Evolutionary conservation across 2,329 filamentous ascomycete genomes (phyloP), one percentile per base, ranked within the genome.

Genomic region (Xenosphaeropsis pyriputrescens): DNA sequence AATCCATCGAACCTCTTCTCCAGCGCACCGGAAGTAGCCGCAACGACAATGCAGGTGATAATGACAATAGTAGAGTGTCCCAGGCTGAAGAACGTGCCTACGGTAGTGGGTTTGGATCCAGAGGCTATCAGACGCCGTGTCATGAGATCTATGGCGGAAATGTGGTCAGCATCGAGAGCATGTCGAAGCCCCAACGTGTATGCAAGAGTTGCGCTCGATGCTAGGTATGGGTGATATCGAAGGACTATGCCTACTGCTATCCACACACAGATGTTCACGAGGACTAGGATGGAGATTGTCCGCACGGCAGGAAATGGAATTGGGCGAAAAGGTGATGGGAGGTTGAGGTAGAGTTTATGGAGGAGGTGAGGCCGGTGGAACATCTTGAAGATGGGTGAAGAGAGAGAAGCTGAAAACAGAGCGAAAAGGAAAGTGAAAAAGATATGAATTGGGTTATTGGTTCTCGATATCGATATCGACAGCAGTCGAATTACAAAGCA

Each of bases 81-180:
- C 0, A 96, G 70, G 0, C 82, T 89, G 64, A 98, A 96, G 56
- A 85, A 96, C 1, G 85, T 94, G 32, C 89, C 91, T 1, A 96
- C 89, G 0, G 88, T 89, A 9, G 93, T 86, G 2, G 89, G 88
- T 2, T 75, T 74, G 53, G 91, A 85, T 14, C 85, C 86, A 0
- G 83, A 73, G 0, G 88, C 88, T 29, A 96, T 75, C 17, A 96
- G 72, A 6, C 89, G 77, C 3, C 91, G 72, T 1, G 91, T 96
- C 79, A 93, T 93, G 29, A 96, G 71, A 59, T 96, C 89, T 50
- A 96, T 98, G 45, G 88, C 89, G 49, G 41, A 49, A 45, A 84
- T 84, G 54, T 96, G 91, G 59, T 96, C 89, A n/a, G 89, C 91
- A 53, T 96, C 91, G 33, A 96, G 74, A n/a, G 89, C 89, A 64